Evolutionary conservation across 805 yeast species (phyloP).

Genomic region (Tetrapisispora arboricola): DNA sequence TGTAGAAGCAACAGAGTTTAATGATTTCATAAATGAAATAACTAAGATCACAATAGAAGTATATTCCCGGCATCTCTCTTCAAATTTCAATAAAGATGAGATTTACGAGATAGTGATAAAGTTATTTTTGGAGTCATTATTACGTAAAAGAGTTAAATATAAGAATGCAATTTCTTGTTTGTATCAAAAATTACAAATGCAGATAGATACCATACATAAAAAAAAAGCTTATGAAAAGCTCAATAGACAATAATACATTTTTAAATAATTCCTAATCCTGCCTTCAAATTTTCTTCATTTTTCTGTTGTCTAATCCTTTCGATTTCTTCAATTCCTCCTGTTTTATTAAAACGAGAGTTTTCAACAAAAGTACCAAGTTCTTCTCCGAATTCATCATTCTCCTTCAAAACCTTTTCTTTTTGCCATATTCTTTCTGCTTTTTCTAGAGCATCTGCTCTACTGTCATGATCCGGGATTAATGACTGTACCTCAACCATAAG

Average conservation of each 20-base stretch:
- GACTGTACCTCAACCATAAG: slow-evolving; percentile 70
- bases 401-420: slow-evolving; percentile 50
- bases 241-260: background rate
- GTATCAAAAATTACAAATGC: slow-evolving; percentile 1
- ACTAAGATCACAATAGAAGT: background rate
- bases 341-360: slow-evolving; percentile 60
- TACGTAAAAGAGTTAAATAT: background rate
- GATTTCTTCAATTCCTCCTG: slow-evolving; percentile 84
- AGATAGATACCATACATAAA: background rate
- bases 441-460: slow-evolving; percentile 78
- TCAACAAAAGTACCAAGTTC: slow-evolving; percentile 81
- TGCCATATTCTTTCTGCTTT: slow-evolving; percentile 76
- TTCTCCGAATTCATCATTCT: slow-evolving; percentile 61
- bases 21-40: background rate
- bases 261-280: slow-evolving; percentile 28
- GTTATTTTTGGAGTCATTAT: background rate
- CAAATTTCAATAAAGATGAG: background rate
- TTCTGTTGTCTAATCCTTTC: slow-evolving; percentile 59
- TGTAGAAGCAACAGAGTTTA: background rate
- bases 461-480: slow-evolving; percentile 72
- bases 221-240: background rate
- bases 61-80: background rate
- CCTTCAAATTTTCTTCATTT: slow-evolving; percentile 62
- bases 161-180: slow-evolving; percentile 4
- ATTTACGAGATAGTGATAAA: background rate